phyloP scores from a whole-genome alignment of 164 flowering plant genomes.

The Tinospora cordifolia region DNA sequence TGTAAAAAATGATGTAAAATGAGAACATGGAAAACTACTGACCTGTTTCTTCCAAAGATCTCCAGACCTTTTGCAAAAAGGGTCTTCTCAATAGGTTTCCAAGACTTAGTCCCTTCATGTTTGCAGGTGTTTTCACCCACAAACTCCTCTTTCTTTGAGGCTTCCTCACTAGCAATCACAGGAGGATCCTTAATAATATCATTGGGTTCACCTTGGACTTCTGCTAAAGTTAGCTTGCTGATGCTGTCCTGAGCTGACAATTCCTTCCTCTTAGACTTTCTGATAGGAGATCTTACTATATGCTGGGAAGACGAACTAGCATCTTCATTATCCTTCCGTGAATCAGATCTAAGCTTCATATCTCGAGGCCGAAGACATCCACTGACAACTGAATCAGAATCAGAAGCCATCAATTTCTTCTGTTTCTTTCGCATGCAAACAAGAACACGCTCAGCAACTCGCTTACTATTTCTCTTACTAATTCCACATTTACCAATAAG shows the following conservation, averaged over 20 bases:
- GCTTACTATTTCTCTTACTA: constrained; percentile 58
- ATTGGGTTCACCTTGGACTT: constrained; percentile 26
- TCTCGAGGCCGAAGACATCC: constrained; percentile 40
- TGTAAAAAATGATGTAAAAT: neutral
- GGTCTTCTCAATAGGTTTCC: constrained; percentile 80
- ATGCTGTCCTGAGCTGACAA: constrained; percentile 18
- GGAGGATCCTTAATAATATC: constrained; percentile 29
- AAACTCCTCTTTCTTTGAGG: constrained; percentile 53
- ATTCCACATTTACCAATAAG: constrained; percentile 38
- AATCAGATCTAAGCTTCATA: constrained; percentile 45
- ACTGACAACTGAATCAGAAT: constrained; percentile 61
- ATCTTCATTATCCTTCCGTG: constrained; percentile 58
- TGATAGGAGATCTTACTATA: constrained; percentile 41
- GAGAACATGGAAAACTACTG: constrained; percentile 13
- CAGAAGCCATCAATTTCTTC: constrained; percentile 58
- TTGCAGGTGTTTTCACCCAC: constrained; percentile 51
- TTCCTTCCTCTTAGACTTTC: constrained; percentile 48
- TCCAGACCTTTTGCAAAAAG: constrained; percentile 82
- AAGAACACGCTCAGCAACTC: constrained; percentile 68
- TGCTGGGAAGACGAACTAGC: constrained; percentile 48
- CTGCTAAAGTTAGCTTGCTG: constrained; percentile 20
- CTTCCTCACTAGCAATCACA: constrained; percentile 30
- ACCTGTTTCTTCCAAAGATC: constrained; percentile 95
- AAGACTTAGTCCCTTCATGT: constrained; percentile 48
- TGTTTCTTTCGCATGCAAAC: constrained; percentile 59